Conservation (phyloP, 1,284 basidiomycete genomes). For the Cystobasidium pallidum region DNA sequence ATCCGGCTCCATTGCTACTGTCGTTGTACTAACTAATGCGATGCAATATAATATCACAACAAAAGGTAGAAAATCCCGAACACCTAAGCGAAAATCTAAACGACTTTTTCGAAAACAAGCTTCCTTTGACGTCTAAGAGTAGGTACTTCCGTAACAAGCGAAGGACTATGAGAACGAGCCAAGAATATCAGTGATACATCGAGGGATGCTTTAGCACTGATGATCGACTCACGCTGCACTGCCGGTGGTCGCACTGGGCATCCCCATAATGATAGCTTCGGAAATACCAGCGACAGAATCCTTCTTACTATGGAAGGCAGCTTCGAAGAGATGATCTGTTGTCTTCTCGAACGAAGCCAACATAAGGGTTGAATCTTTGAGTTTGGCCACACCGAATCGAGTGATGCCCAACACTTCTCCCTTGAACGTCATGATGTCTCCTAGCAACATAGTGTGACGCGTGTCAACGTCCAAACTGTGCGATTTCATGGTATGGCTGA, state of each 20-base stretch:
- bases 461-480: slow-evolving; percentile 99
- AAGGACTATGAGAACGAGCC: slow-evolving; percentile 45
- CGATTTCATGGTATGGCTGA: slow-evolving; percentile 94
- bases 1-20: no score
- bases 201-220: slow-evolving; percentile 43
- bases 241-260: slow-evolving; percentile 91
- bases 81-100: background rate
- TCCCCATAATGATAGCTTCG: slow-evolving; percentile 99
- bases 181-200: background rate
- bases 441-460: slow-evolving; percentile 96
- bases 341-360: slow-evolving; percentile 99
- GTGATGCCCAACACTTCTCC: slow-evolving; percentile 99
- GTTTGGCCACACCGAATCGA: slow-evolving; percentile 99
- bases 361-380: slow-evolving; percentile 99
- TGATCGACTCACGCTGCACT: slow-evolving; percentile 70
- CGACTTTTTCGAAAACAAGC: slow-evolving; percentile 50
- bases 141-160: slow-evolving; percentile 50
- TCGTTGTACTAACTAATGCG: slow-evolving; percentile 4
- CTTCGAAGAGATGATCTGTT: slow-evolving; percentile 98
- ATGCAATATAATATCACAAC: slow-evolving; percentile 21
- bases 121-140: slow-evolving; percentile 47
- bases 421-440: slow-evolving; percentile 99
- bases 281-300: slow-evolving; percentile 95
- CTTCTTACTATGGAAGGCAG: slow-evolving; percentile 92
- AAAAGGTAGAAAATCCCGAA: slow-evolving; percentile 28